phyloP scores from a whole-genome alignment of 2,329 filamentous ascomycete species.

The Penicillium sp. region DNA sequence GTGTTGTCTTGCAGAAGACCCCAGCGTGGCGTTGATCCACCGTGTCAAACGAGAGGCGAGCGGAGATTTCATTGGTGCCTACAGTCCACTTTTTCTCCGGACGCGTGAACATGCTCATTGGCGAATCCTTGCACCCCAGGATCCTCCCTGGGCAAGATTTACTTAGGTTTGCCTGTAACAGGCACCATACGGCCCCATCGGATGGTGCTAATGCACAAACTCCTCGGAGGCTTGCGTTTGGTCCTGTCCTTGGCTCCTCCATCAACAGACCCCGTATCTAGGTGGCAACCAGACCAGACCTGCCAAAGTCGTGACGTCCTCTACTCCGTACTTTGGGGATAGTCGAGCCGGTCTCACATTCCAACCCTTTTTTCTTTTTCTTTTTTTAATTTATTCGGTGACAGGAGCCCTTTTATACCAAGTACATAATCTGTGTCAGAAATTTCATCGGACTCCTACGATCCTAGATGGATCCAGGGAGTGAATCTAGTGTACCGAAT shows the following conservation, averaged over 20 bases:
- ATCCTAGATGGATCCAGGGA: not conserved
- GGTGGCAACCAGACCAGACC: slow-evolving; percentile 14
- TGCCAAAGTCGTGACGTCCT: slow-evolving; percentile 22
- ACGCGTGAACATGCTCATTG: slow-evolving; percentile 18
- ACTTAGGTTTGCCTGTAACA: not conserved
- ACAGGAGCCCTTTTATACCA: not conserved
- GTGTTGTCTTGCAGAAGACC: slow-evolving; percentile 15
- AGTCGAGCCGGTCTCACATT: slow-evolving; percentile 4
- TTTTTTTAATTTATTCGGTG: not conserved
- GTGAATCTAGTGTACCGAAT: not conserved
- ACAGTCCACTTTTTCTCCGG: slow-evolving; percentile 25
- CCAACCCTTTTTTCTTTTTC: not conserved
- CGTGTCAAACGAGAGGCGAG: slow-evolving; percentile 20
- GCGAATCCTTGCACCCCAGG: slow-evolving; percentile 19
- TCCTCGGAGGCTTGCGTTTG: slow-evolving; percentile 3
- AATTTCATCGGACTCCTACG: not conserved
- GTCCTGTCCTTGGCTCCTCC: not conserved
- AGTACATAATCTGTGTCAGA: not conserved
- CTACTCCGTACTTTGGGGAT: not conserved
- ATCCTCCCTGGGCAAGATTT: slow-evolving; percentile 9
- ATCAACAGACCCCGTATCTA: slow-evolving; percentile 1
- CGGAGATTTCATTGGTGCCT: slow-evolving; percentile 19
- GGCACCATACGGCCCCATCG: slow-evolving; percentile 11
- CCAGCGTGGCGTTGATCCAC: slow-evolving; percentile 24
- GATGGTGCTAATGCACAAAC: slow-evolving; percentile 13